A percentile compares a stretch with the other conserved stretches of the same genome.
Conservation (phyloP, 1,284 basidiomycete species). For the Sporisorium reilianum region DNA sequence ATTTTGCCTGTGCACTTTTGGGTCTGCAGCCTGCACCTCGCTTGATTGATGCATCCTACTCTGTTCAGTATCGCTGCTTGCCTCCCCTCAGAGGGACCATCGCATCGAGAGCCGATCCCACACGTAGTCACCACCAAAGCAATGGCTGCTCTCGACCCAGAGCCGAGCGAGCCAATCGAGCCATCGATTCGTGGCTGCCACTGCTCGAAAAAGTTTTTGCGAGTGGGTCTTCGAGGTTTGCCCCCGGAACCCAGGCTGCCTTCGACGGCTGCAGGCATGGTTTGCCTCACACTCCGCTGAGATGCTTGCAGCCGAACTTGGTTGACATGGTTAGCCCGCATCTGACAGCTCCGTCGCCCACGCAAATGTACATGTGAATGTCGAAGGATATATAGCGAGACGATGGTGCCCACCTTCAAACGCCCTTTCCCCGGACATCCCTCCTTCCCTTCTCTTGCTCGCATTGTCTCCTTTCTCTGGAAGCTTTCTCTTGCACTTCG, state of each 20-base stretch:
- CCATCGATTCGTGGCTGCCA: not conserved
- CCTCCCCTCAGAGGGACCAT: not conserved
- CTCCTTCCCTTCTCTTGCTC: not conserved
- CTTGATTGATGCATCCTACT: too few relatives aligned
- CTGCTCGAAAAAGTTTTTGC: not conserved
- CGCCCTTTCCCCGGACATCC: not conserved
- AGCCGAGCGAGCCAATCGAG: not conserved
- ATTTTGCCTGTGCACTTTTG: too few relatives aligned
- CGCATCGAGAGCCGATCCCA: not conserved
- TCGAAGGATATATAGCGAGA: not conserved
- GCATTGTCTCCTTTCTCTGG: not conserved
- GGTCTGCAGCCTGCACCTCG: too few relatives aligned
- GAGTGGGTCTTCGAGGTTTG: not conserved
- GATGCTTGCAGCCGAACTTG: not conserved
- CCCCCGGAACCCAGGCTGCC: not conserved
- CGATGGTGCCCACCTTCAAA: not conserved
- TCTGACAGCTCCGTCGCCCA: not conserved
- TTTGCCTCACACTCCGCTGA: not conserved
- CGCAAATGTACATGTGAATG: not conserved
- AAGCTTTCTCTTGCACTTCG: not conserved
- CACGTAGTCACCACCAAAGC: not conserved
- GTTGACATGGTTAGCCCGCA: not conserved
- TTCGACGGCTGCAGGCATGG: not conserved
- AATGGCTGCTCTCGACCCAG: not conserved
- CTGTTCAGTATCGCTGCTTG: not conserved